phyloP scores from a whole-genome alignment of 805 yeast species.

The Saccharomyces cerevisiae region DNA sequence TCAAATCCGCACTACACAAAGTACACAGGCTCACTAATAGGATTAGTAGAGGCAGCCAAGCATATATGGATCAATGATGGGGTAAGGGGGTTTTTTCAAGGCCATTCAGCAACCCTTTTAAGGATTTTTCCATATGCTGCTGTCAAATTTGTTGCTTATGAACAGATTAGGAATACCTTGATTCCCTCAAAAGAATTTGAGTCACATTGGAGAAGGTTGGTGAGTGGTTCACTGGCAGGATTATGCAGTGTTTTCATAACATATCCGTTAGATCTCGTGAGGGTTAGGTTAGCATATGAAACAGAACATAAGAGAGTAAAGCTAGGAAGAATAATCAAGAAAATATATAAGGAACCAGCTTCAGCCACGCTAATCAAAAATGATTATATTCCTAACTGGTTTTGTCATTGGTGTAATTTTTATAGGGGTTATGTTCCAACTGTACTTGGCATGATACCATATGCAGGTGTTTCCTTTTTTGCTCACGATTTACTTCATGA shows the following conservation, averaged over 20 bases:
- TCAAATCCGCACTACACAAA: conserved; percentile 80
- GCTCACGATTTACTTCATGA: conserved; percentile 91
- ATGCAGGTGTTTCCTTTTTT: conserved; percentile 94
- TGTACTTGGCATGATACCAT: conserved; percentile 90
- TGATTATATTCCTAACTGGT: conserved; percentile 33
- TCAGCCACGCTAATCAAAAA: conserved; percentile 23
- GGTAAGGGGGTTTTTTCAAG: conserved; percentile 74
- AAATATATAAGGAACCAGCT: conserved; percentile 28
- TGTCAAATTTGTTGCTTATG: conserved; percentile 91
- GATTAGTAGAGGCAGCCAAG: conserved; percentile 64
- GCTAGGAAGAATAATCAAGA: conserved; percentile 22
- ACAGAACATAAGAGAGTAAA: conserved; percentile 38
- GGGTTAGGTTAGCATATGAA: conserved; percentile 88
- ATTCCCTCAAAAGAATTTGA: conserved; percentile 72
- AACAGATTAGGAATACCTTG: conserved; percentile 71
- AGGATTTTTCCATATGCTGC: conserved; percentile 96
- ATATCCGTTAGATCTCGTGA: conserved; percentile 82
- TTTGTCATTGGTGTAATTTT: conserved; percentile 49
- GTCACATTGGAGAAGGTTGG: conserved; percentile 67
- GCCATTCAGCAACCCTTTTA: conserved; percentile 87
- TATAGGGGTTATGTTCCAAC: conserved; percentile 94
- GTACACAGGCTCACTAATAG: conserved; percentile 72
- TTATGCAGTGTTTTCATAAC: conserved; percentile 79
- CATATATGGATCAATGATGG: conserved; percentile 68
- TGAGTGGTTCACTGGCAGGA: conserved; percentile 90